These are phyloP conservation scores for Auricularia heimuer DNA, from an alignment of 768 basidiomycete genomes.

Conservation along the genomic window DNA sequence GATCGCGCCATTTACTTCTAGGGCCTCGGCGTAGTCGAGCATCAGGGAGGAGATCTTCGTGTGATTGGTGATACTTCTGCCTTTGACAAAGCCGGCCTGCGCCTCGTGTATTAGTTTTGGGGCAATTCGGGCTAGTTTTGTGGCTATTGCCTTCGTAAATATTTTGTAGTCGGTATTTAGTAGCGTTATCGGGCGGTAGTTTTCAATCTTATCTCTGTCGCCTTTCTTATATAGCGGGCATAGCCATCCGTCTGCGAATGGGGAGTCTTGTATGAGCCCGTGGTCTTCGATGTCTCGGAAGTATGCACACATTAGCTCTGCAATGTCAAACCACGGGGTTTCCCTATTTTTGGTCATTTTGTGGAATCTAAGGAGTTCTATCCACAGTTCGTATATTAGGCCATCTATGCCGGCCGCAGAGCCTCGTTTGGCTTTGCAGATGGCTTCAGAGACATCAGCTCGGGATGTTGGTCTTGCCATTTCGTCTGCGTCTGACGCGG, in stretches of 20 bases:
- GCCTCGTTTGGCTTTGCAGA: neutral
- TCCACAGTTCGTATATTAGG: neutral
- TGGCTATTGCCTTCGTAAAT: constrained; percentile 16
- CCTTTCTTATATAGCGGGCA: constrained; percentile 35
- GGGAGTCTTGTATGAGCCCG: constrained; percentile 7
- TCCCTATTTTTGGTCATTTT: neutral
- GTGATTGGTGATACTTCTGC: constrained; percentile 24
- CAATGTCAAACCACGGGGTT: neutral
- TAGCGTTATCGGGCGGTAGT: constrained; percentile 16
- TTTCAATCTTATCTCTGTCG: constrained; percentile 5
- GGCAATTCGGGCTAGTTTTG: constrained; percentile 10
- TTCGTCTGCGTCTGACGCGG: too few species aligned
- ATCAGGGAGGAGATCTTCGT: constrained; percentile 17
- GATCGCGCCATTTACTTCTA: constrained; percentile 9
- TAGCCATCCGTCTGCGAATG: constrained; percentile 24
- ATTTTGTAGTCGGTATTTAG: constrained; percentile 27
- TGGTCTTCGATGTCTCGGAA: constrained; percentile 33
- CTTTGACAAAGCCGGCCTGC: constrained; percentile 32
- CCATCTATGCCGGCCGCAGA: neutral
- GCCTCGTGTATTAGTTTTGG: constrained; percentile 19
- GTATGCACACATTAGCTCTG: constrained; percentile 23
- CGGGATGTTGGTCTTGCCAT: too few species aligned
- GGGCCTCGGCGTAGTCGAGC: constrained; percentile 9
- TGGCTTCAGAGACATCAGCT: too few species aligned
- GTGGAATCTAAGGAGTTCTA: neutral